Base-by-base conservation (phyloP, 345 rosid species). In the Laguncularia racemosa region DNA sequence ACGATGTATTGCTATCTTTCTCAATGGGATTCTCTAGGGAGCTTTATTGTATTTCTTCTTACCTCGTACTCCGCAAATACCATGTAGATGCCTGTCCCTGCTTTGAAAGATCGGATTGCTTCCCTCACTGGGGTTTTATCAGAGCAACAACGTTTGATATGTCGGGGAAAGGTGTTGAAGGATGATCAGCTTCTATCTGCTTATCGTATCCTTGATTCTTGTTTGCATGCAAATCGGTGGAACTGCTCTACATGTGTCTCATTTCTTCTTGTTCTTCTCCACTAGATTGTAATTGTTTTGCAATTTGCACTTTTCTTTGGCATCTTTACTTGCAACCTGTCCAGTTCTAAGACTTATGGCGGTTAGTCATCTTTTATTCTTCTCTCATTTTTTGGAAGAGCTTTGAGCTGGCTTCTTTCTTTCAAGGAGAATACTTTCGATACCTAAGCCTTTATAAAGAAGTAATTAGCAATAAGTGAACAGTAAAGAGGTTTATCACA, bases 161-260 rank as follows among this genome's bases (percentile, higher is more conserved):
- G 95, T 61, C 88, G 95, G n/a, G 95, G 95, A 63, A 86, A 71
- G 69, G 88, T 86, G 50, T 61, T 86, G 55, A 86, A 79, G 69
- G 95, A 86, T 58, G 90, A 86, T 60, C 88, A 86, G 55, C 84
- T 86, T 13, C 90, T 86, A 51, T 86, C 95, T 62, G 95, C 95
- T 19, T 84, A 86, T 59, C 88, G 95, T 86, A 86, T 86, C 95
- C 84, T 74, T 68, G 51, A 55, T 56, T 20, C n/a, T 57, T 48
- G 17, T 28, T 20, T 21, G 33, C 0, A 63, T 23, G 28, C 28
- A 23, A 23, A 23, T 23, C 4, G 28, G 28, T 23, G 28, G 28
- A 23, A 9, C 7, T 5, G 40, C 40, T 33, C 11, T 33, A 44
- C 18, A 6, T 33, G 17, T 50, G 33, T 38, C 56, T 58, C 16